Evolutionary conservation across 345 rosid species (phyloP).

Genomic region (Citrus cavaleriei): DNA sequence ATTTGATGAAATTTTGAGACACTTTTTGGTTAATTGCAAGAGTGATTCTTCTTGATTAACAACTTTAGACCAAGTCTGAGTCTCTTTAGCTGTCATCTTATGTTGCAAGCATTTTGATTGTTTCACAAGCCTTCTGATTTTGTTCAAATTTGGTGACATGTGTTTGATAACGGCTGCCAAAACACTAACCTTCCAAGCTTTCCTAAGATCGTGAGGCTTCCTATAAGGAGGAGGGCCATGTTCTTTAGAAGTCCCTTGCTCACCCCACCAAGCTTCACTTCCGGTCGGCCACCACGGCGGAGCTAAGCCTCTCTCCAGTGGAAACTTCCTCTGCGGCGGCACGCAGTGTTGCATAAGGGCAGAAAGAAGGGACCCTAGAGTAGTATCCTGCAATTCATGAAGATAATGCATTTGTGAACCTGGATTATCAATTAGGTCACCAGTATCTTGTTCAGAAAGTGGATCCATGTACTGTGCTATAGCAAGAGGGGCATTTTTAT

Average conservation of each 20-base stretch:
- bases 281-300: constrained; percentile 8
- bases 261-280: not conserved
- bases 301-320: constrained; percentile 1
- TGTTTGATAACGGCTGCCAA: constrained; percentile 67
- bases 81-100: constrained; percentile 69
- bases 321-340: not conserved
- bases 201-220: constrained; percentile 69
- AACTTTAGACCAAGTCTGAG: constrained; percentile 51
- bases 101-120: constrained; percentile 71
- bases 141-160: constrained; percentile 44
- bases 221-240: constrained; percentile 62
- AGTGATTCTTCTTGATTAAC: constrained; percentile 55
- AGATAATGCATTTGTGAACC: constrained; percentile 44
- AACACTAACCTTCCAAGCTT: constrained; percentile 69
- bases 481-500: constrained; percentile 43
- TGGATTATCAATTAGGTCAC: constrained; percentile 10
- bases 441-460: constrained; percentile 4
- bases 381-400: constrained; percentile 58
- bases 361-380: constrained; percentile 62
- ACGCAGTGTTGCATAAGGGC: constrained; percentile 51
- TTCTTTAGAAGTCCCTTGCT: constrained; percentile 25
- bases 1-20: constrained; percentile 34
- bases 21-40: constrained; percentile 14
- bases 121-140: constrained; percentile 43
- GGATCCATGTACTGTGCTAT: constrained; percentile 33